Evolutionary conservation across 2,329 filamentous ascomycete genomes (phyloP).

Genomic region (Cordyceps tenuipes): DNA sequence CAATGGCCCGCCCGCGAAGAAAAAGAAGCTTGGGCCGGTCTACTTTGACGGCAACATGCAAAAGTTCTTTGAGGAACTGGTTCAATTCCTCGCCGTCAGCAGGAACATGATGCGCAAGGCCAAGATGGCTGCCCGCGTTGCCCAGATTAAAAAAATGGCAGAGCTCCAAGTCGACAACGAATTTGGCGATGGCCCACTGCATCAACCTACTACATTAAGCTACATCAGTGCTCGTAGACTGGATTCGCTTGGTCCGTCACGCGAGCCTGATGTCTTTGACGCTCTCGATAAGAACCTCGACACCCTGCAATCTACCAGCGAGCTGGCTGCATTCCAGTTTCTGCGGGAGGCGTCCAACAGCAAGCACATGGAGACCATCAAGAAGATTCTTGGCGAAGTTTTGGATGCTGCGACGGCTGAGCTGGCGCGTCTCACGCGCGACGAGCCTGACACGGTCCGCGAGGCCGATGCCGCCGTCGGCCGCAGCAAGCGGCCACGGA

Average conservation of each 20-base stretch:
- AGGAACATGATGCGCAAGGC: conserved; percentile 81
- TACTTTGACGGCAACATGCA: conserved; percentile 88
- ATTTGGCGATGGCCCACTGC: conserved; percentile 29
- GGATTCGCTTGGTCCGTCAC: conserved; percentile 15
- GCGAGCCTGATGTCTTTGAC: conserved; percentile 51
- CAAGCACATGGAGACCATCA: conserved; percentile 65
- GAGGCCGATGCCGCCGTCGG: conserved; percentile 33
- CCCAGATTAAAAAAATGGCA: conserved; percentile 52
- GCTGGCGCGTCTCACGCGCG: conserved; percentile 45
- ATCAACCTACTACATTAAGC: conserved; percentile 20
- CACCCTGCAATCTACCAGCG: conserved; percentile 70
- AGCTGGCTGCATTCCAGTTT: conserved; percentile 81
- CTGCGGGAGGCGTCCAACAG: conserved; percentile 79
- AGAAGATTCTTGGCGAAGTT: conserved; percentile 55
- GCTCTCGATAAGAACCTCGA: conserved; percentile 71
- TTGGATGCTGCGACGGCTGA: conserved; percentile 52
- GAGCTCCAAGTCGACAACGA: conserved; percentile 49
- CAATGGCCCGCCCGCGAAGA: background rate
- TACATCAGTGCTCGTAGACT: conserved; percentile 32
- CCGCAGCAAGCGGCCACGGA: conserved; percentile 44
- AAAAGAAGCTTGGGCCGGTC: conserved; percentile 55
- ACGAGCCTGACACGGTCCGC: conserved; percentile 39
- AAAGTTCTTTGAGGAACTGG: conserved; percentile 70
- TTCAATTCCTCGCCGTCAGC: conserved; percentile 71
- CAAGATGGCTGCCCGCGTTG: conserved; percentile 72